phyloP scores from a whole-genome alignment of 768 basidiomycete species.

The Lentinus brumalis region DNA sequence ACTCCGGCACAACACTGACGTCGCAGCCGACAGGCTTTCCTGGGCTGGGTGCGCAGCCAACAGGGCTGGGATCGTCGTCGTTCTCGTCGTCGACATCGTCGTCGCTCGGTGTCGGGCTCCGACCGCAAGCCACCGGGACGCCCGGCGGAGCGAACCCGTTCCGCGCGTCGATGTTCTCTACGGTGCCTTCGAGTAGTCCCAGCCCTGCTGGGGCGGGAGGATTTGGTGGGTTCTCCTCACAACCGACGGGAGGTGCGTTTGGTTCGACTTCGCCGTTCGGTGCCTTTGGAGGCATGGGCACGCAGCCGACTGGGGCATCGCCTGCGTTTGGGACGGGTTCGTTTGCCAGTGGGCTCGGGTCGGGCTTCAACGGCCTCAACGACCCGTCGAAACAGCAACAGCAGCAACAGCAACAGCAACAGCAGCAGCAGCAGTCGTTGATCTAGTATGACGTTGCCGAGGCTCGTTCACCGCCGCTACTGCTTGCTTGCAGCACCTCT shows the following conservation, averaged over 20 bases:
- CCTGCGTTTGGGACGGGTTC: slow-evolving; percentile 22
- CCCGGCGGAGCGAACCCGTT: slow-evolving; percentile 43
- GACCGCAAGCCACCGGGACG: slow-evolving; percentile 42
- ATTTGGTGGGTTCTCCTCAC: slow-evolving; percentile 22
- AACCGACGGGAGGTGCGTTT: slow-evolving; percentile 17
- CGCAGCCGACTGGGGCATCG: slow-evolving; percentile 20
- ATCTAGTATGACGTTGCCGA: slow-evolving; percentile 36
- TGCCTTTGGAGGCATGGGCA: slow-evolving; percentile 7
- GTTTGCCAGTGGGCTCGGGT: slow-evolving; percentile 19
- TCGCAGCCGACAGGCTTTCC: slow-evolving; percentile 64
- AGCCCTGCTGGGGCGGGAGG: slow-evolving; percentile 7
- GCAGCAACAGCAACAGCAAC: slow-evolving; percentile 41
- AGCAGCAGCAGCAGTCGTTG: slow-evolving; percentile 49
- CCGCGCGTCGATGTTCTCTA: slow-evolving; percentile 40
- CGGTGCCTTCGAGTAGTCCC: slow-evolving; percentile 5
- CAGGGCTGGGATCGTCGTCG: slow-evolving; percentile 17
- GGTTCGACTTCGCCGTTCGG: slow-evolving; percentile 8
- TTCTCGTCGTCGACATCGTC: slow-evolving; percentile 1
- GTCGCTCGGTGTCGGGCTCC: slow-evolving; percentile 34
- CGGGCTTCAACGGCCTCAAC: slow-evolving; percentile 11
- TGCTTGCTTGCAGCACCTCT: neutral
- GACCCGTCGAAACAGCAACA: slow-evolving; percentile 32
- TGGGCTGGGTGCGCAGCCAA: slow-evolving; percentile 35
- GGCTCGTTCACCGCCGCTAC: no score
- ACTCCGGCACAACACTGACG: slow-evolving; percentile 13